phyloP scores from a whole-genome alignment of 495 filamentous ascomycete genomes.

The Cenococcum geophilum region DNA sequence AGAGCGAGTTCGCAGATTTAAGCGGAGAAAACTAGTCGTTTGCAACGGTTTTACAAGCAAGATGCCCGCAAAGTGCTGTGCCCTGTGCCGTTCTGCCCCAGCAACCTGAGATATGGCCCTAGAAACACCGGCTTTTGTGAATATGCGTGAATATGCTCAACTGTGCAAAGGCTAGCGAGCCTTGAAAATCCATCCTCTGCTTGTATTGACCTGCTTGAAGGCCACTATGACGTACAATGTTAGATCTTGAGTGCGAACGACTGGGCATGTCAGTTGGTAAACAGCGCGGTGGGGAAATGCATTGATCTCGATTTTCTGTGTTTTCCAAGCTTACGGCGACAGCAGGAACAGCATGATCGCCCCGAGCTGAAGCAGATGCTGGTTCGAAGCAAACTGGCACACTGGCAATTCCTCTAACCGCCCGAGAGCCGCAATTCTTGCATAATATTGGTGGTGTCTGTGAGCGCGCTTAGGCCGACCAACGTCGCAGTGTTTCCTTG shows the following conservation, averaged over 20 bases:
- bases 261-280: background rate
- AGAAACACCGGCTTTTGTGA: conserved; percentile 2
- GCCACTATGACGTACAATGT: conserved; percentile 24
- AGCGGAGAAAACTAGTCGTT: conserved; percentile 22
- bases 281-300: background rate
- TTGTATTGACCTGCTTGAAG: conserved; percentile 21
- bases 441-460: conserved; percentile 15
- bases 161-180: background rate
- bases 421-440: conserved; percentile 22
- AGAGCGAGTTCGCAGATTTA: conserved; percentile 6
- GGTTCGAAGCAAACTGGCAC: no score
- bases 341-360: background rate
- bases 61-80: conserved; percentile 18
- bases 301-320: background rate
- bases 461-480: conserved; percentile 22
- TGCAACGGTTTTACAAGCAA: conserved; percentile 19
- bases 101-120: conserved; percentile 8
- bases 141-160: conserved; percentile 1
- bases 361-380: background rate
- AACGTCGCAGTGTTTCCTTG: conserved; percentile 20
- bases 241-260: conserved; percentile 19
- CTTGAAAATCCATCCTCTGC: conserved; percentile 9
- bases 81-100: conserved; percentile 11
- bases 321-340: background rate
- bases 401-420: conserved; percentile 1